Conservation (phyloP, 75 land plant genomes). For the Pseudotsuga menziesii region DNA sequence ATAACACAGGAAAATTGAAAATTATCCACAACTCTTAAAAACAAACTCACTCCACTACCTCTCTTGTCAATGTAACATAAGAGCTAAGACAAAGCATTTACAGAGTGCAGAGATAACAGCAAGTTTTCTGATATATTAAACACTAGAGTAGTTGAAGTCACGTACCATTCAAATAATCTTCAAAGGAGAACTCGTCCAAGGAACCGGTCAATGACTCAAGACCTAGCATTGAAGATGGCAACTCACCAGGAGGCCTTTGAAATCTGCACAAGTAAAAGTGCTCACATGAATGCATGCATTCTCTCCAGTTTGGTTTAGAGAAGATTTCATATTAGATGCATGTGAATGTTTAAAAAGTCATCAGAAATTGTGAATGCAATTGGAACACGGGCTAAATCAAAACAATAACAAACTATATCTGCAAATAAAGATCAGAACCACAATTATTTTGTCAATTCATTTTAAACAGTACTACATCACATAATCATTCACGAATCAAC, state of each 20-base stretch:
- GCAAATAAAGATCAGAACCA: no score
- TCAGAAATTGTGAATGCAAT: no score
- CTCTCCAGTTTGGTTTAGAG: no score
- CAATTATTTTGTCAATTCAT: no score
- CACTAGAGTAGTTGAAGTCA: background rate
- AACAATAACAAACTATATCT: no score
- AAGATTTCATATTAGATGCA: no score
- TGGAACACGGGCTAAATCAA: no score
- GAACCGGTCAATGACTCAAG: slow-evolving; percentile 82
- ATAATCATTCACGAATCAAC: no score
- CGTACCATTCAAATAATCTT: slow-evolving; percentile 81
- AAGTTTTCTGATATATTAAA: background rate
- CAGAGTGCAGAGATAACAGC: background rate
- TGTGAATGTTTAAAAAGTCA: no score
- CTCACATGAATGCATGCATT: background rate
- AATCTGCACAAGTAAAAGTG: slow-evolving; percentile 36
- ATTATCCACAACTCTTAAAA: background rate
- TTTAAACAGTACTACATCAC: no score
- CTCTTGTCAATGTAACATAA: background rate
- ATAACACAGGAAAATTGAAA: background rate
- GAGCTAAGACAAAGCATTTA: background rate
- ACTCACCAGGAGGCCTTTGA: slow-evolving; percentile 80
- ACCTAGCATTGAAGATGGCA: slow-evolving; percentile 95
- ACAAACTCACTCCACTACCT: background rate
- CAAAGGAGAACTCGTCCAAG: slow-evolving; percentile 81